Percentiles rank a stretch among this genome's conserved stretches.
These are phyloP conservation scores for Monascus purpureus DNA, from an alignment of 495 filamentous ascomycete genomes.

Conservation along the genomic window DNA sequence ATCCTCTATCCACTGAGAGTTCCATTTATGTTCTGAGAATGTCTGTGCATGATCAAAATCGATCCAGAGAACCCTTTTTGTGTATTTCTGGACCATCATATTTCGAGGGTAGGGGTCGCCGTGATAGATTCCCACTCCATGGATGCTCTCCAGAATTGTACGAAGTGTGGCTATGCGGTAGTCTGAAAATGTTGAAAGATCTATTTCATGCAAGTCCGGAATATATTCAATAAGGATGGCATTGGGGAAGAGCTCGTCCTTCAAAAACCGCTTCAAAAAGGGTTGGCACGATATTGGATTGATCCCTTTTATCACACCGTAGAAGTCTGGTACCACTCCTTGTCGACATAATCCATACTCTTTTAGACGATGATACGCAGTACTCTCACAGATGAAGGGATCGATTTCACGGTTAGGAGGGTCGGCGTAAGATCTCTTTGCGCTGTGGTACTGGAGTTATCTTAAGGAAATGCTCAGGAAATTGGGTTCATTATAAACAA, in stretches of 20 bases:
- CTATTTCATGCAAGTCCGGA: slow-evolving; percentile 9
- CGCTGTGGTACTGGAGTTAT: slow-evolving; percentile 9
- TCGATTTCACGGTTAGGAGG: slow-evolving; percentile 7
- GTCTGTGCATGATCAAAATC: slow-evolving; percentile 15
- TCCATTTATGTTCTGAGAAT: slow-evolving; percentile 5
- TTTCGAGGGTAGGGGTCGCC: slow-evolving; percentile 11
- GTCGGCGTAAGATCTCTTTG: slow-evolving; percentile 3
- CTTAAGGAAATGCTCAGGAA: not conserved
- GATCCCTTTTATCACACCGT: slow-evolving; percentile 10
- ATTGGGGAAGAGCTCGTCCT: slow-evolving; percentile 11
- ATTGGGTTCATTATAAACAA: slow-evolving; percentile 1
- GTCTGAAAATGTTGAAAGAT: slow-evolving; percentile 9
- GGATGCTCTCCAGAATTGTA: slow-evolving; percentile 10
- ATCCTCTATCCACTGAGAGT: slow-evolving; percentile 5
- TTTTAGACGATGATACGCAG: slow-evolving; percentile 12
- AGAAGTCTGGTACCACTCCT: slow-evolving; percentile 12
- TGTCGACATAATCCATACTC: slow-evolving; percentile 10
- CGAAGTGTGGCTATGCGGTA: slow-evolving; percentile 5
- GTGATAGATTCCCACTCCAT: slow-evolving; percentile 9
- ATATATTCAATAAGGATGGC: slow-evolving; percentile 16
- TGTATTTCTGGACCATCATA: slow-evolving; percentile 8
- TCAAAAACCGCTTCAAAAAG: slow-evolving; percentile 8
- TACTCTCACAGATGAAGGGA: slow-evolving; percentile 8
- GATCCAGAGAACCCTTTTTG: slow-evolving; percentile 12
- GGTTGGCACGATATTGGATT: slow-evolving; percentile 7